Evolutionary conservation across 352 stramenopile species (phyloP).

Genomic region (Pythium utonaiense): DNA sequence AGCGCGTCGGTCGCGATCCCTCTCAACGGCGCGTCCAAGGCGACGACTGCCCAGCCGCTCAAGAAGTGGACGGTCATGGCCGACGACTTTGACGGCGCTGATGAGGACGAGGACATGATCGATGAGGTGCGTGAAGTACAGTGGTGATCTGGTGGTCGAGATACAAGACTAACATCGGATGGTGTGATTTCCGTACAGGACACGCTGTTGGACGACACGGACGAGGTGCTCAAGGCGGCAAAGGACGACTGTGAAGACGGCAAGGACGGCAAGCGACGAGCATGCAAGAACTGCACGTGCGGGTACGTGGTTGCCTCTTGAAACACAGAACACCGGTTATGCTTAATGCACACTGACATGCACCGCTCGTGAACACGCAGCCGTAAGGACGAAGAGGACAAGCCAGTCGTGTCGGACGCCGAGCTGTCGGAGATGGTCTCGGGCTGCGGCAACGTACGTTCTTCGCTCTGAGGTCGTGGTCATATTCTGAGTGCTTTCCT

Average conservation of each 20-base stretch:
- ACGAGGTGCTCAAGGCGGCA: constrained; percentile 72
- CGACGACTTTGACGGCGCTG: constrained; percentile 51
- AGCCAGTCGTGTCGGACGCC: constrained; percentile 69
- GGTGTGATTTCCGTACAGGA: constrained; percentile 27
- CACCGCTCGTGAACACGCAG: constrained; percentile 29
- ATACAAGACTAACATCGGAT: neutral
- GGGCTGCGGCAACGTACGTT: constrained; percentile 77
- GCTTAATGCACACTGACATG: neutral
- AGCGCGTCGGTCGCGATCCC: constrained; percentile 43
- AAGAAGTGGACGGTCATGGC: constrained; percentile 75
- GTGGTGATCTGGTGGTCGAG: no score
- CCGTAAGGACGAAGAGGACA: constrained; percentile 66
- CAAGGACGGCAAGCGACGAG: constrained; percentile 86
- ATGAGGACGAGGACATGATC: constrained; percentile 67
- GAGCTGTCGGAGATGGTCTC: constrained; percentile 77
- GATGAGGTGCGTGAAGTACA: constrained; percentile 67
- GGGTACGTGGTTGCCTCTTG: constrained; percentile 45
- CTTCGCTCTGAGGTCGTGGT: neutral
- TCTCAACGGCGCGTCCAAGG: constrained; percentile 32
- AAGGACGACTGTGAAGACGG: constrained; percentile 73
- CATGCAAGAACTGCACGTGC: constrained; percentile 98
- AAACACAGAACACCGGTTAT: neutral
- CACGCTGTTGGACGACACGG: constrained; percentile 75
- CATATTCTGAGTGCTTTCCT: neutral
- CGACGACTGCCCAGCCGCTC: constrained; percentile 25